These are phyloP conservation scores for Neonectria punicea DNA, from an alignment of 2,329 filamentous ascomycete genomes.

Conservation along the genomic window DNA sequence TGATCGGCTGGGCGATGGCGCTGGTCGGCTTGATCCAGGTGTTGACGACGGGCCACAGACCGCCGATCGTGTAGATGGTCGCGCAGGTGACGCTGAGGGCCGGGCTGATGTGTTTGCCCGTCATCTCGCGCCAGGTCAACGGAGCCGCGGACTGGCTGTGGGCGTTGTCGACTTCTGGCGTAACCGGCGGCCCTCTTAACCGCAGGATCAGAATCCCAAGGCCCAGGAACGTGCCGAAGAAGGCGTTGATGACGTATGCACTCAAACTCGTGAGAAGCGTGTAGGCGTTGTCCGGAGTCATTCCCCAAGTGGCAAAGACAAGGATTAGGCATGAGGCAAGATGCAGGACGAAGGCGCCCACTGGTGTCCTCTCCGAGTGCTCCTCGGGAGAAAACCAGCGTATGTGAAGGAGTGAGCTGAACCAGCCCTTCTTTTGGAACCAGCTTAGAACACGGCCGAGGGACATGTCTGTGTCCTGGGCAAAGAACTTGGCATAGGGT, in stretches of 20 bases:
- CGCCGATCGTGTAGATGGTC: conserved; percentile 45
- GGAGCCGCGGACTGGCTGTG: conserved; percentile 26
- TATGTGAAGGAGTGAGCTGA: conserved; percentile 40
- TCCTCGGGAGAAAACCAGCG: conserved; percentile 48
- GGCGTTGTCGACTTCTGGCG: conserved; percentile 25
- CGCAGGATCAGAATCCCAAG: conserved; percentile 51
- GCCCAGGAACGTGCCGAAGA: conserved; percentile 48
- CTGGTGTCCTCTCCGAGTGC: conserved; percentile 50
- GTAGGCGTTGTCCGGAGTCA: conserved; percentile 43
- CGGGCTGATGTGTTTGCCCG: conserved; percentile 45
- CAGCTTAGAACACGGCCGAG: conserved; percentile 47
- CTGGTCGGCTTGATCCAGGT: conserved; percentile 45
- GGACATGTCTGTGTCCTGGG: conserved; percentile 49
- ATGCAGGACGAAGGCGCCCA: conserved; percentile 50
- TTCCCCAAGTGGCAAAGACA: conserved; percentile 47
- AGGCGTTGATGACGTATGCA: conserved; percentile 49
- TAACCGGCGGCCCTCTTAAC: conserved; percentile 46
- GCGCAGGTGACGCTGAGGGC: conserved; percentile 46
- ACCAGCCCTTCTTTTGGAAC: conserved; percentile 46
- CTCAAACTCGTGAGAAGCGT: conserved; percentile 45
- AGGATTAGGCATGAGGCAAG: conserved; percentile 48
- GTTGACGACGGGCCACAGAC: conserved; percentile 47
- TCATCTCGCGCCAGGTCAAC: conserved; percentile 47
- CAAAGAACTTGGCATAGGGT: conserved; percentile 61
- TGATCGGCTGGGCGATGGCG: conserved; percentile 18